phyloP scores from a whole-genome alignment of 306 rosid species.

The Malus sylvestris region DNA sequence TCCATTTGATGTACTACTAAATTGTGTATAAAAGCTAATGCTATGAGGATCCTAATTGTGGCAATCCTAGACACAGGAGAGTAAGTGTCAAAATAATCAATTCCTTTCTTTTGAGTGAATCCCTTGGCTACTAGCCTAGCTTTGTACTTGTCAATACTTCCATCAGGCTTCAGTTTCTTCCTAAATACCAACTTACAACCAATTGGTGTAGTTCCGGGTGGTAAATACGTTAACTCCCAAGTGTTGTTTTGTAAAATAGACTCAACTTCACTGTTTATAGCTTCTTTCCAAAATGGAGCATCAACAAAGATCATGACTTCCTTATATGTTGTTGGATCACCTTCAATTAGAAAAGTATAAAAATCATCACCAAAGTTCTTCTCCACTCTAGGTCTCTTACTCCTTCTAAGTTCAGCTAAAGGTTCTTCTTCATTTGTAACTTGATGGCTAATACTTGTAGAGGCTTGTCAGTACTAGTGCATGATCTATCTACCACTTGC shows the following conservation, averaged over 20 bases:
- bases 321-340: no score
- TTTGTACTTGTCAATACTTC: background rate
- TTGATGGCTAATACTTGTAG: background rate
- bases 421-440: background rate
- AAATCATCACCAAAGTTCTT: no score
- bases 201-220: background rate
- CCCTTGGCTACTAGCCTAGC: background rate
- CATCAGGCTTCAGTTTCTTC: background rate
- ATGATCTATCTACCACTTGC: background rate
- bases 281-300: background rate
- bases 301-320: background rate
- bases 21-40: background rate
- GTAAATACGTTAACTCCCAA: background rate
- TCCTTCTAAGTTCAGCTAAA: background rate
- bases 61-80: background rate
- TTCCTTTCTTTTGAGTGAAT: background rate
- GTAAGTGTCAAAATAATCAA: background rate
- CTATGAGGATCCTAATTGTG: background rate
- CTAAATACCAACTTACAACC: background rate
- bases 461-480: background rate
- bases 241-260: background rate
- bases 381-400: no score
- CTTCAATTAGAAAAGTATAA: no score
- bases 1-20: background rate
- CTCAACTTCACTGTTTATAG: background rate